Percentiles rank a stretch among this genome's conserved stretches.
phyloP scores from a whole-genome alignment of 1,139 yeast species.

The Eremothecium cymbalariae region DNA sequence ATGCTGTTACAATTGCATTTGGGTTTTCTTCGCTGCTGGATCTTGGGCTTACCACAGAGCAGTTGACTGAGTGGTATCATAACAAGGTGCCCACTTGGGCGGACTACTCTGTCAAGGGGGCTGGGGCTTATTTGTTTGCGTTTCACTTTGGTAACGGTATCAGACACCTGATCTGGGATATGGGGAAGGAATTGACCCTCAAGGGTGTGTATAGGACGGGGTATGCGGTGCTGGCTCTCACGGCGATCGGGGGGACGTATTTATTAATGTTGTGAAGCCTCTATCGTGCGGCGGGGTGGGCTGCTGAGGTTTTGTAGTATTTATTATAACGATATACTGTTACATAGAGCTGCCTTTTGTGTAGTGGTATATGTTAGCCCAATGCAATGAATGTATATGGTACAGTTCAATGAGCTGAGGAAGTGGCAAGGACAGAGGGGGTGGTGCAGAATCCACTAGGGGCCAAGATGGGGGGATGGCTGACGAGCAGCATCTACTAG shows the following conservation, averaged over 20 bases:
- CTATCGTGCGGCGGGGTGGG: slow-evolving; percentile 1
- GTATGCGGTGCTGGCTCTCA: slow-evolving; percentile 65
- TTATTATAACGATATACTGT: too few relatives aligned
- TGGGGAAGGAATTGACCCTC: slow-evolving; percentile 66
- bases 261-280: slow-evolving; percentile 23
- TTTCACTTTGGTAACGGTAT: slow-evolving; percentile 81
- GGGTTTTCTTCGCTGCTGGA: slow-evolving; percentile 65
- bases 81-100: slow-evolving; percentile 52
- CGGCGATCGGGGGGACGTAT: slow-evolving; percentile 58
- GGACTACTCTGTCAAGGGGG: slow-evolving; percentile 58
- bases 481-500: too few relatives aligned
- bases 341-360: too few relatives aligned
- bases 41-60: slow-evolving; percentile 52
- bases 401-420: too few relatives aligned
- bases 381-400: too few relatives aligned
- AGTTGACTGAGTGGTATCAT: slow-evolving; percentile 43
- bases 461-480: too few relatives aligned
- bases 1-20: slow-evolving; percentile 66
- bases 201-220: slow-evolving; percentile 93
- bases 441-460: too few relatives aligned
- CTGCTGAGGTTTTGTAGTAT: too few relatives aligned
- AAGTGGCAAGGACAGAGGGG: too few relatives aligned
- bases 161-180: slow-evolving; percentile 91
- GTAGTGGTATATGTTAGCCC: too few relatives aligned
- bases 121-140: slow-evolving; percentile 74